A percentile compares a stretch with the other conserved stretches of the same genome.
Conservation (phyloP, 2,329 filamentous ascomycete species). For the Neonectria faginata region DNA sequence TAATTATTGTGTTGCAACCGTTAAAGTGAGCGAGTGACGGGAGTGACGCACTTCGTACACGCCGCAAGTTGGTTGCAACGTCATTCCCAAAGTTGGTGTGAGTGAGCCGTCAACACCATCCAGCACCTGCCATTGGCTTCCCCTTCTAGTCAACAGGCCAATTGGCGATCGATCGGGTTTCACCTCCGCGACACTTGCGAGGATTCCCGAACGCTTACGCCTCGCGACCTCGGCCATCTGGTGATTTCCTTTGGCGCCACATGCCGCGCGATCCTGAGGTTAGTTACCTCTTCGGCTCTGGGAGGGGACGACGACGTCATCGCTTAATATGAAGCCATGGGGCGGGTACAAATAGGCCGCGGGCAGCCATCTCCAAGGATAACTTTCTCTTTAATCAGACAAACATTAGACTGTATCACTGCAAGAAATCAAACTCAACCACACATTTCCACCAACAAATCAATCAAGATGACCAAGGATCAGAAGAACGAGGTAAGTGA, state of each 20-base stretch:
- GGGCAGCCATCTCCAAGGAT: constrained; percentile 18
- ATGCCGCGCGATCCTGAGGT: constrained; percentile 37
- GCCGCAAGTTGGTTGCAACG: constrained; percentile 15
- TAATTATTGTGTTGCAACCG: not conserved
- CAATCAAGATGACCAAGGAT: constrained; percentile 47
- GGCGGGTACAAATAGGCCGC: constrained; percentile 41
- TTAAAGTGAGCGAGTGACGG: constrained; percentile 1
- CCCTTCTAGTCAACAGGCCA: constrained; percentile 2
- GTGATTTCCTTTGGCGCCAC: constrained; percentile 33
- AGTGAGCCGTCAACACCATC: constrained; percentile 12
- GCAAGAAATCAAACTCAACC: constrained; percentile 16
- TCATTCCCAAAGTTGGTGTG: constrained; percentile 11
- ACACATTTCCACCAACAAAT: constrained; percentile 19
- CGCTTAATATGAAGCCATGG: constrained; percentile 23
- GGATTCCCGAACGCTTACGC: constrained; percentile 17
- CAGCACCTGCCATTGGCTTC: constrained; percentile 6
- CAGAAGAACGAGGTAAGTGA: constrained; percentile 48
- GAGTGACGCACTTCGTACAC: not conserved
- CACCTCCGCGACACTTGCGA: constrained; percentile 8
- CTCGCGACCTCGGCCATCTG: constrained; percentile 6
- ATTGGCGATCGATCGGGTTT: constrained; percentile 9
- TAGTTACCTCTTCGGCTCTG: constrained; percentile 23
- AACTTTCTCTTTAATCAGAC: constrained; percentile 16
- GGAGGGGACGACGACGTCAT: constrained; percentile 43
- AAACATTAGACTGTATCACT: constrained; percentile 6